Percentiles rank a stretch among this genome's conserved stretches.
Conservation (phyloP, 129 eudicot species). For the Flaveria linearis region DNA sequence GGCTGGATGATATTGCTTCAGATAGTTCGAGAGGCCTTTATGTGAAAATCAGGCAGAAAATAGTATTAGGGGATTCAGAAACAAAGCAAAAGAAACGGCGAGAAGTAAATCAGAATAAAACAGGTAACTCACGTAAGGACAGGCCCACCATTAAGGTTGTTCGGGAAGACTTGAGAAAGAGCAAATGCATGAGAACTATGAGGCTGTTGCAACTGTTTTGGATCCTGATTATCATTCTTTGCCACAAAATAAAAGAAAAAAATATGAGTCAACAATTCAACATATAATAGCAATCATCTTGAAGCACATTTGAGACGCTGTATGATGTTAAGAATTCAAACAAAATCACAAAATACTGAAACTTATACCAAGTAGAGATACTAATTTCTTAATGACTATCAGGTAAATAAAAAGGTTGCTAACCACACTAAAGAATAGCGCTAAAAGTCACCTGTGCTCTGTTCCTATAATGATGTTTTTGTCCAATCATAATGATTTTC, state of each 20-base stretch:
- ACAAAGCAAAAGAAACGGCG: background rate
- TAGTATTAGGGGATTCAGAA: conserved; percentile 6
- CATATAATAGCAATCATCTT: background rate
- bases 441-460: conserved; percentile 55
- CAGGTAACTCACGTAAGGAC: conserved; percentile 65
- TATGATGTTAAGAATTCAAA: background rate
- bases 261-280: background rate
- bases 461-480: conserved; percentile 45
- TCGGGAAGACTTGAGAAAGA: conserved; percentile 81
- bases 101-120: conserved; percentile 17
- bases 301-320: background rate
- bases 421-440: background rate
- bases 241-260: background rate
- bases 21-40: conserved; percentile 75
- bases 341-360: background rate
- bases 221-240: conserved; percentile 61
- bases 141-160: conserved; percentile 69
- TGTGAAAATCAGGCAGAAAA: conserved; percentile 20
- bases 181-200: conserved; percentile 68
- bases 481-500: conserved; percentile 56
- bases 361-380: background rate
- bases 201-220: conserved; percentile 63
- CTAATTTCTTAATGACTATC: background rate
- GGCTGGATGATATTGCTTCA: conserved; percentile 49
- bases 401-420: background rate